phyloP scores from a whole-genome alignment of 2,329 filamentous ascomycete species.

The Cladosporium velox region DNA sequence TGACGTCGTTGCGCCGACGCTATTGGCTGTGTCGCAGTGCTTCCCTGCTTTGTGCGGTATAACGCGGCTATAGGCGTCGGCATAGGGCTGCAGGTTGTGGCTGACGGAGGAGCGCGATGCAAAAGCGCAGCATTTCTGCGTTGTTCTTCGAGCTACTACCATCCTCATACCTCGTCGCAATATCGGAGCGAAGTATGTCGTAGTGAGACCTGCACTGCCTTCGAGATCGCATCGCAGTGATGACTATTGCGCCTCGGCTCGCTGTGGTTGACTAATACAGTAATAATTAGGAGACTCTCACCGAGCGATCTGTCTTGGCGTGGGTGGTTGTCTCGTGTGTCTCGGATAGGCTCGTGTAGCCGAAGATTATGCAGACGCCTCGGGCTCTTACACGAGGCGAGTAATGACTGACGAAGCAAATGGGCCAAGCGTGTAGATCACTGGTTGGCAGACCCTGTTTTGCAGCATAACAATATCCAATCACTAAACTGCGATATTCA shows the following conservation, averaged over 20 bases:
- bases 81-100: slow-evolving; percentile 19
- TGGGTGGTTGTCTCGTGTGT: slow-evolving; percentile 13
- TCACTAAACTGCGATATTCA: neutral
- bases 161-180: neutral
- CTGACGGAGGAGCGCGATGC: slow-evolving; percentile 14
- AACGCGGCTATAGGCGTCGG: neutral
- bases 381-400: neutral
- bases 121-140: slow-evolving; percentile 13
- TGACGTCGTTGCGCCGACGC: neutral
- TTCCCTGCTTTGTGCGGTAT: neutral
- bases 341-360: slow-evolving; percentile 19
- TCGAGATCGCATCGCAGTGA: neutral
- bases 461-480: neutral
- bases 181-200: neutral
- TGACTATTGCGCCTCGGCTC: neutral
- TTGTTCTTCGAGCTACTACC: neutral
- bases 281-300: neutral
- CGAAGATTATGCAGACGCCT: neutral
- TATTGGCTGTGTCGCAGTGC: neutral
- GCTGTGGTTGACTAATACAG: slow-evolving; percentile 1
- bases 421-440: neutral
- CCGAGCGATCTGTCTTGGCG: slow-evolving; percentile 7
- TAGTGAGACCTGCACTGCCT: neutral
- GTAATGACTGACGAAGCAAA: neutral
- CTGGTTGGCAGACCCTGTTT: neutral